phyloP scores from a whole-genome alignment of 2,329 filamentous ascomycete genomes.

The Colletotrichum chrysophilum region DNA sequence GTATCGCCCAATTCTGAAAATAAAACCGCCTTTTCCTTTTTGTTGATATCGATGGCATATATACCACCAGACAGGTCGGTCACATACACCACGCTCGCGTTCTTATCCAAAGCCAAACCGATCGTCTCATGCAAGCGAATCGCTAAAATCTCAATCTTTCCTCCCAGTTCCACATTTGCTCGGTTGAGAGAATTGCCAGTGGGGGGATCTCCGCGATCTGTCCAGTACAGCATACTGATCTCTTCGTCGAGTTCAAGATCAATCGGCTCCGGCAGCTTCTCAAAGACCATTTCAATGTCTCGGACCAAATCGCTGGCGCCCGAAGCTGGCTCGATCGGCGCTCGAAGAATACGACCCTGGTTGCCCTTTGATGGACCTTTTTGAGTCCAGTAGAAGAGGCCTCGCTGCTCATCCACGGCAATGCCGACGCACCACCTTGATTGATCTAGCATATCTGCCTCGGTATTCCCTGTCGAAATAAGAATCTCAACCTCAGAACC shows the following conservation, averaged over 20 bases:
- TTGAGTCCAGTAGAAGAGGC: constrained; percentile 2
- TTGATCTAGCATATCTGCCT: background rate
- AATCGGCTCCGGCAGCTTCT: background rate
- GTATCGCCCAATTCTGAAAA: background rate
- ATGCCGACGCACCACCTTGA: background rate
- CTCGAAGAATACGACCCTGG: background rate
- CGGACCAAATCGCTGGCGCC: no score
- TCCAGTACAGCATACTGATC: background rate
- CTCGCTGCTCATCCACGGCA: background rate
- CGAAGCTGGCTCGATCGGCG: background rate
- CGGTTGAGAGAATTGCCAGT: background rate
- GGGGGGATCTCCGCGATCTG: constrained; percentile 7
- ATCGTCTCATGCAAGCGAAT: constrained; percentile 1
- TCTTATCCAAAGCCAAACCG: background rate
- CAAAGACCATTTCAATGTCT: background rate
- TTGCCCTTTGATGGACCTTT: constrained; percentile 2
- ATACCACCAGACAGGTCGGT: background rate
- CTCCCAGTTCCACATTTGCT: background rate
- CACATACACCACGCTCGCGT: background rate
- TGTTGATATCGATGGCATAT: background rate
- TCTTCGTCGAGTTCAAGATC: constrained; percentile 1
- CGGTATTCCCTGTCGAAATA: background rate
- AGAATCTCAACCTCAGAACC: background rate
- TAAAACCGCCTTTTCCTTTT: background rate
- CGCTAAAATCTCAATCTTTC: background rate